Evolutionary conservation across 441 rosid genomes (phyloP).

Genomic region (Mallotus repandus): DNA sequence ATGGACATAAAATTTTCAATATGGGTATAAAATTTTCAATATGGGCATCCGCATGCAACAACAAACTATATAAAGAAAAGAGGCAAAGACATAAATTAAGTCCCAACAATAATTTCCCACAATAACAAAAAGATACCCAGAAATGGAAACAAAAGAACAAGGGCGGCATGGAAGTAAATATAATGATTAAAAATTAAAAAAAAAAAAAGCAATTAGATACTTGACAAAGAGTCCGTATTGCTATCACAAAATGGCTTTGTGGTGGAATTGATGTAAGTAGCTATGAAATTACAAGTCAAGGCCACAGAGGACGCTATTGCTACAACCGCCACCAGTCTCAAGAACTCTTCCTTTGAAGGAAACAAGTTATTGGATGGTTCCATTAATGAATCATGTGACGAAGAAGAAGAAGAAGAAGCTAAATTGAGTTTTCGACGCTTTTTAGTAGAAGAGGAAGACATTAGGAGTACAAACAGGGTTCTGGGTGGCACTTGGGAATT

Average conservation of each 20-base stretch:
- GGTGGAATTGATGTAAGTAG: conserved; percentile 33
- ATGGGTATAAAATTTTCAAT: neutral
- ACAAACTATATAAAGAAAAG: neutral
- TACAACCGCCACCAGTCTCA: conserved; percentile 48
- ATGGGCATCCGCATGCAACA: neutral
- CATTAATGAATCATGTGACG: conserved; percentile 28
- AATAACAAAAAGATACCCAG: neutral
- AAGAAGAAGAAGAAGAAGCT: conserved; percentile 27
- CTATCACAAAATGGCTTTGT: conserved; percentile 61
- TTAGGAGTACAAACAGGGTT: neutral
- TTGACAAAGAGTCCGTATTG: conserved; percentile 41
- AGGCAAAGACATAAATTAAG: neutral
- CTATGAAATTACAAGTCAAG: conserved; percentile 52
- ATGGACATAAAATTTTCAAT: too few species aligned
- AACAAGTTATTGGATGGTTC: conserved; percentile 66
- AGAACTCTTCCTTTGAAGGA: conserved; percentile 65
- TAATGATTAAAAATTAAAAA: neutral
- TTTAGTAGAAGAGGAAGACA: conserved; percentile 44
- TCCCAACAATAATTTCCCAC: neutral
- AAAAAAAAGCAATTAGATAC: conserved; percentile 26
- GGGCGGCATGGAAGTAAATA: too few species aligned
- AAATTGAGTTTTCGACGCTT: conserved; percentile 40
- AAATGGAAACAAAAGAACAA: neutral
- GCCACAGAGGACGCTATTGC: conserved; percentile 63
- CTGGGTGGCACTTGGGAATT: too few species aligned